Evolutionary conservation across 2,329 filamentous ascomycete genomes (phyloP).

Genomic region (Talaromyces verruculosus): DNA sequence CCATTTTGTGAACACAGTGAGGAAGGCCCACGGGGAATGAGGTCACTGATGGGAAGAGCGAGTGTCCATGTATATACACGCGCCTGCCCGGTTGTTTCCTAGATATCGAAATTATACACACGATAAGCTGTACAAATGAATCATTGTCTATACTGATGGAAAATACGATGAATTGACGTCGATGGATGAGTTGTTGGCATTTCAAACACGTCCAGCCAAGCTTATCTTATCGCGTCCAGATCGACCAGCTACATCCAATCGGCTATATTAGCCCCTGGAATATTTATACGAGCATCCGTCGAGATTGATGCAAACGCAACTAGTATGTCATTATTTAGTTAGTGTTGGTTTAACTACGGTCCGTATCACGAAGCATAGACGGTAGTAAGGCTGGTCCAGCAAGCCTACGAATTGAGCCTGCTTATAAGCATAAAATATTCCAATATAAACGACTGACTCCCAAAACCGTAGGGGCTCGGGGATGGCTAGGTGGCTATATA

Average conservation of each 20-base stretch:
- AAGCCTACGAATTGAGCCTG: no score
- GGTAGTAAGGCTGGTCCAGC: no score
- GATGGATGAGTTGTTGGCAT: neutral
- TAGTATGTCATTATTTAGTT: no score
- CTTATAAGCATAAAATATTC: no score
- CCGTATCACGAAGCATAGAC: no score
- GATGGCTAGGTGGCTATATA: no score
- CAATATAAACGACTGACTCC: no score
- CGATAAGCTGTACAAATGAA: neutral
- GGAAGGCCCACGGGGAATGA: slow-evolving; percentile 1
- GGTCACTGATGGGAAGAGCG: neutral
- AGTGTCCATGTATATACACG: neutral
- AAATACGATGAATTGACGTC: neutral
- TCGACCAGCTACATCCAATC: neutral
- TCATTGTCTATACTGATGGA: neutral
- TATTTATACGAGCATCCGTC: neutral
- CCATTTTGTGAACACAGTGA: slow-evolving; percentile 2
- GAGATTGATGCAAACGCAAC: no score
- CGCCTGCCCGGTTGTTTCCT: neutral
- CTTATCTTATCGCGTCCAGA: neutral
- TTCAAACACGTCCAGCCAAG: neutral
- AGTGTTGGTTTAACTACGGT: no score
- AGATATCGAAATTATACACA: neutral
- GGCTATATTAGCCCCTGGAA: neutral
- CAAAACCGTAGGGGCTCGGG: no score